Evolutionary conservation across 495 filamentous ascomycete genomes (phyloP), one percentile per base, ranked within the genome.

Genomic region (Tuber umbilicatum): DNA sequence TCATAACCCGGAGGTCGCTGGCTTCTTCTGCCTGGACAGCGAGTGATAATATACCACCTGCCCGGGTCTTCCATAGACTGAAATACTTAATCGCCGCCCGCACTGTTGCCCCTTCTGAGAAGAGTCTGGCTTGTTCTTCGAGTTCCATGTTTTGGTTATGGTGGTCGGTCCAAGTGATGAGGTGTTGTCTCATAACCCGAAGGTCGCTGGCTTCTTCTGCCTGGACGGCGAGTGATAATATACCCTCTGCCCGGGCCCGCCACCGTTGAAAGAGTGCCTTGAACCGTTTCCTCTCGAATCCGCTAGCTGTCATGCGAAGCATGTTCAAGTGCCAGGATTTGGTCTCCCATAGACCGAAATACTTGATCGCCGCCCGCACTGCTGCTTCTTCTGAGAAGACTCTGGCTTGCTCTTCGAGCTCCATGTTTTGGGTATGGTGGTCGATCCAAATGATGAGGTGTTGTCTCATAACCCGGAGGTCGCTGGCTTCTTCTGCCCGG

Each of bases 51-150:
- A 74, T 72, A 43, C 60, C 69, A 4, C 60, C 38, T 14, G 60
- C 16, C 39, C 72, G 73, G 2, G 47, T 78, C 43, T 76, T 42
- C 78, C 78, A 81, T 27, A 70, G 21, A 21, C 74, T 67, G 19
- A 81, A 40, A 60, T 80, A 80, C 67, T 78, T 80, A 14, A 69
- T 50, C 21, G 70, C 73, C n/a, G 80, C 68, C 67, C 60, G 47
- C n/a, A 39, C 45, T 42, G 69, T 78, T 37, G 73, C 71, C n/a
- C 70, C 55, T 55, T 72, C 70, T 5, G 70, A 68, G 5, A 73
- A 38, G 16, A 72, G 31, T 12, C 70, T 70, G 31, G 79, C 75
- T 27, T 68, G 41, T 37, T 73, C 40, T 1, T 78, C 64, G 14
- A 64, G 55, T 64, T 64, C 55, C 37, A 78, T 72, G 31, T 64